A percentile compares a stretch with the other conserved stretches of the same genome.
phyloP scores from a whole-genome alignment of 148 eudicot genomes.

The Silene latifolia region DNA sequence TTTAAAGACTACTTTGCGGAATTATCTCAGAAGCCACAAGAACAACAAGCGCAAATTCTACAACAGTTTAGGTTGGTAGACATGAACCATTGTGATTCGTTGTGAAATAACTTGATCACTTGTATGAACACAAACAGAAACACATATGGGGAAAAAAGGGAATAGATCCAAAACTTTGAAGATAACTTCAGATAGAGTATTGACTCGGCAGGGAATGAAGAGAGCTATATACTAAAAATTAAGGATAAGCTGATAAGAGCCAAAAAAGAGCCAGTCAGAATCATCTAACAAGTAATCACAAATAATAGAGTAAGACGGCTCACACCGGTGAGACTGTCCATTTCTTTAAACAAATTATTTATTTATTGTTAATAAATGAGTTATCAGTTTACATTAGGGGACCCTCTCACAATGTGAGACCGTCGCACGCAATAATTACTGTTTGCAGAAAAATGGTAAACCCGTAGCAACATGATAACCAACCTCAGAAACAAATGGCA shows the following conservation, averaged over 20 bases:
- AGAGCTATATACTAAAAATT: not conserved
- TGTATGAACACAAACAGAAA: slow-evolving; percentile 1
- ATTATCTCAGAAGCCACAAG: not conserved
- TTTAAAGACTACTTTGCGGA: slow-evolving; percentile 13
- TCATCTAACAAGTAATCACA: not conserved
- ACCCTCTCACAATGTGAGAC: no score
- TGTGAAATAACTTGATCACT: not conserved
- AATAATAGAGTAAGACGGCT: not conserved
- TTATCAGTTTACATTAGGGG: no score
- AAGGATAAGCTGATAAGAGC: not conserved
- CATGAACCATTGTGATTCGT: not conserved
- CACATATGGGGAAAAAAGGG: not conserved
- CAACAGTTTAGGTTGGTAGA: not conserved
- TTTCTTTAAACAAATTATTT: no score
- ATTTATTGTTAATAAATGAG: no score
- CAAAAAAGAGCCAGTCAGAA: not conserved
- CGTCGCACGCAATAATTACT: no score
- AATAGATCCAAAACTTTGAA: slow-evolving; percentile 17
- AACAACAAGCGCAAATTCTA: not conserved
- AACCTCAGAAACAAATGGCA: not conserved
- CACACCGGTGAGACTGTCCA: no score
- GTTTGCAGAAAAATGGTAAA: not conserved
- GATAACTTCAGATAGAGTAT: not conserved
- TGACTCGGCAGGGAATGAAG: no score
- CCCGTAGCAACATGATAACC: not conserved